These are phyloP conservation scores for Paratinospora sagittata DNA, from an alignment of 164 flowering plant species.

Conservation along the genomic window DNA sequence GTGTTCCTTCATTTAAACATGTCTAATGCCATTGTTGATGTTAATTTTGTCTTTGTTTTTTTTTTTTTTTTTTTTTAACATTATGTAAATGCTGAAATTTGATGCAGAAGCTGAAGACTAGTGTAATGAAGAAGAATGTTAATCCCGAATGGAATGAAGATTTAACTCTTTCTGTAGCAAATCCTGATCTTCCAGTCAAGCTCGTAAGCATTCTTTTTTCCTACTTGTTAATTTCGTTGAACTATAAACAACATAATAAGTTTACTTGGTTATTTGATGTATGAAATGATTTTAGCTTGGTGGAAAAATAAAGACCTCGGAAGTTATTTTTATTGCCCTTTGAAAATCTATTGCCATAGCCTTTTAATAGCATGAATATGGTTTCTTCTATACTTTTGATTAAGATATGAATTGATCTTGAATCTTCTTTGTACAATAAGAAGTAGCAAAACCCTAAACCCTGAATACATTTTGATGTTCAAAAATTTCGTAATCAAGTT, in stretches of 20 bases:
- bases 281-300: background rate
- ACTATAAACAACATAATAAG: background rate
- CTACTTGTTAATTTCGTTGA: background rate
- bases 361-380: too few relatives aligned
- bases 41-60: background rate
- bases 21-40: background rate
- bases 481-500: too few relatives aligned
- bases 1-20: background rate
- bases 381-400: background rate
- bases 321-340: background rate
- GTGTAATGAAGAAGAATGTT: constrained; percentile 48
- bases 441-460: too few relatives aligned
- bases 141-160: constrained; percentile 94
- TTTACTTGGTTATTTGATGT: background rate
- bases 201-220: constrained; percentile 44
- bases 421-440: too few relatives aligned
- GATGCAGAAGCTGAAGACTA: constrained; percentile 80
- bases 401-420: background rate
- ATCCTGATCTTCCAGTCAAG: constrained; percentile 47
- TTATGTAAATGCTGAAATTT: constrained; percentile 16
- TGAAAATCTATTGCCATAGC: background rate
- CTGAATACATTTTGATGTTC: too few relatives aligned
- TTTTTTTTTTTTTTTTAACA: background rate
- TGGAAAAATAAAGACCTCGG: background rate
- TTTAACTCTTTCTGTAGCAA: constrained; percentile 56